Conservation (phyloP, 768 basidiomycete species). For the Boletus reticuloceps region DNA sequence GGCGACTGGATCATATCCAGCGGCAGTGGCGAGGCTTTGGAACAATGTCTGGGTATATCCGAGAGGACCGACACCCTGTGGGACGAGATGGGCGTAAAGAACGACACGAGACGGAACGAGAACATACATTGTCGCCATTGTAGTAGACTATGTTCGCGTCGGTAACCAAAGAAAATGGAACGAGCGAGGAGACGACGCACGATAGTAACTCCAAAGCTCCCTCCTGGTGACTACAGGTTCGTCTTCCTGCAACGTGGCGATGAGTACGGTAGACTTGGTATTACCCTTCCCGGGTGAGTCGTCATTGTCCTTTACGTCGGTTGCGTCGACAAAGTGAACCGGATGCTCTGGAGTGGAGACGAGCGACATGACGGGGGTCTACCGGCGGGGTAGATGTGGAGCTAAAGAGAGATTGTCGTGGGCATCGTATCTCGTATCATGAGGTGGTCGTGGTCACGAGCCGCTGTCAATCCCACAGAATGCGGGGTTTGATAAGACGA, state of each 20-base stretch:
- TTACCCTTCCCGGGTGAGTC: conserved; percentile 5
- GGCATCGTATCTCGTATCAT: too few relatives aligned
- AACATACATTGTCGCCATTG: conserved; percentile 73
- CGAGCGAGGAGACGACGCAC: conserved; percentile 31
- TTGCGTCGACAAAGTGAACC: background rate
- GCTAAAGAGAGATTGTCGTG: background rate
- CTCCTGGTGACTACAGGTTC: conserved; percentile 70
- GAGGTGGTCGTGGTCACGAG: too few relatives aligned
- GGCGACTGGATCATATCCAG: conserved; percentile 70
- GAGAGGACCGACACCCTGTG: conserved; percentile 64
- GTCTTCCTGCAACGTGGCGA: conserved; percentile 42
- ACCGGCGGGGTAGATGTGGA: background rate
- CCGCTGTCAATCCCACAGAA: too few relatives aligned
- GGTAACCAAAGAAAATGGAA: background rate
- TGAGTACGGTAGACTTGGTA: conserved; percentile 27
- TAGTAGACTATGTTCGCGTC: conserved; percentile 57
- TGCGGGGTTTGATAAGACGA: too few relatives aligned
- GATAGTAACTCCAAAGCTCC: conserved; percentile 81
- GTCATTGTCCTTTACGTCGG: conserved; percentile 7
- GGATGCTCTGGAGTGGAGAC: conserved; percentile 3
- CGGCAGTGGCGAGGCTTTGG: conserved; percentile 65
- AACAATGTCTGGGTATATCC: conserved; percentile 73
- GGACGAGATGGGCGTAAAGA: background rate
- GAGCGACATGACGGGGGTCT: conserved; percentile 10
- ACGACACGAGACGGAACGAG: background rate